Evolutionary conservation across 176 grass and related monocot genomes (phyloP).

Genomic region (Typha latifolia): DNA sequence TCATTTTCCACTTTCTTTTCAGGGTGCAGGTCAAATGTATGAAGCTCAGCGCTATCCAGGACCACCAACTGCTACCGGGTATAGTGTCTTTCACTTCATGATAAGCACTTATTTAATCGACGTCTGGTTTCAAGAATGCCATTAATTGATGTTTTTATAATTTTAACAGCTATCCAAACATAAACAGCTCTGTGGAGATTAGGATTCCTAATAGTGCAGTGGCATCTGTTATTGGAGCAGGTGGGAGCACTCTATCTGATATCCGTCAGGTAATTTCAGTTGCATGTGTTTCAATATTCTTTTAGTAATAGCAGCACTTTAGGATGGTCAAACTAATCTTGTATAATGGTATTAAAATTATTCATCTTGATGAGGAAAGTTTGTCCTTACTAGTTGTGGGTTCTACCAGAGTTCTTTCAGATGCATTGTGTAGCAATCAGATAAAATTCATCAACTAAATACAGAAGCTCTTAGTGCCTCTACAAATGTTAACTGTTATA

Average conservation of each 20-base stretch:
- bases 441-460: neutral
- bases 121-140: neutral
- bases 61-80: slow-evolving; percentile 31
- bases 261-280: slow-evolving; percentile 48
- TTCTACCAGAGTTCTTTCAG: neutral
- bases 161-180: slow-evolving; percentile 41
- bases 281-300: neutral
- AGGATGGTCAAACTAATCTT: neutral
- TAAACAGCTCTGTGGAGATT: slow-evolving; percentile 39
- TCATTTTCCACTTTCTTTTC: slow-evolving; percentile 7
- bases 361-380: neutral
- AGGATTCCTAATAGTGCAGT: slow-evolving; percentile 52
- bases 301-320: neutral
- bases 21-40: slow-evolving; percentile 46
- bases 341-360: neutral
- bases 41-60: slow-evolving; percentile 44
- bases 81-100: slow-evolving; percentile 4
- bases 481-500: neutral
- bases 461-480: neutral
- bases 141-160: neutral
- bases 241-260: slow-evolving; percentile 56
- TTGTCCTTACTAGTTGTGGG: neutral
- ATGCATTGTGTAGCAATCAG: neutral
- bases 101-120: neutral
- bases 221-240: slow-evolving; percentile 48